Evolutionary conservation across 129 eudicot species (phyloP).

Genomic region (Artemisia annua): DNA sequence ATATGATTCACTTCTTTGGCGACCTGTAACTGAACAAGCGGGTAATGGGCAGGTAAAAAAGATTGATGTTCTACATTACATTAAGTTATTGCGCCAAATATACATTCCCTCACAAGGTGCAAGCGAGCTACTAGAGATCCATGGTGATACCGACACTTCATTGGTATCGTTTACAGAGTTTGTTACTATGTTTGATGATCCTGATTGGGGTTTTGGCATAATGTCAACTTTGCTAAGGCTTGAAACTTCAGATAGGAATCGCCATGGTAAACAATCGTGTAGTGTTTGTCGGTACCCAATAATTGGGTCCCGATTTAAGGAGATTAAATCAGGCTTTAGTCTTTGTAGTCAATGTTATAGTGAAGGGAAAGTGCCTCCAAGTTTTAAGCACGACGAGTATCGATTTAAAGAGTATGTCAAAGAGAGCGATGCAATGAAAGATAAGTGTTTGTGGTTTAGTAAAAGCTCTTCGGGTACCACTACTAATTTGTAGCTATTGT

Average conservation of each 20-base stretch:
- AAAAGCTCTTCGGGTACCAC: conserved; percentile 34
- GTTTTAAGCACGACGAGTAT: conserved; percentile 75
- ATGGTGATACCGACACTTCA: conserved; percentile 71
- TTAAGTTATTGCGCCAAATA: conserved; percentile 71
- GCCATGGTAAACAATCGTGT: conserved; percentile 83
- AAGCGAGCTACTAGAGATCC: conserved; percentile 83
- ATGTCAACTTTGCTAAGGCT: conserved; percentile 74
- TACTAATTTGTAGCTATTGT: conserved; percentile 29
- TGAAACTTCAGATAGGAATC: conserved; percentile 73
- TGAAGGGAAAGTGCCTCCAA: conserved; percentile 94
- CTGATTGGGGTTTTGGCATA: conserved; percentile 90
- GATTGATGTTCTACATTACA: conserved; percentile 63
- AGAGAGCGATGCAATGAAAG: conserved; percentile 85
- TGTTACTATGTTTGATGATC: conserved; percentile 80
- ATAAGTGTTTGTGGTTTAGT: conserved; percentile 89
- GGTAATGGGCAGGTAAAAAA: conserved; percentile 51
- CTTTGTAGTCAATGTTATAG: conserved; percentile 89
- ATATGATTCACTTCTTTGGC: conserved; percentile 84
- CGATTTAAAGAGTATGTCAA: conserved; percentile 76
- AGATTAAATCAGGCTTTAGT: conserved; percentile 75
- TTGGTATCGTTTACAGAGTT: conserved; percentile 68
- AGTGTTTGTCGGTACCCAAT: conserved; percentile 87
- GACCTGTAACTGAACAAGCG: conserved; percentile 57
- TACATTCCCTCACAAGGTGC: conserved; percentile 79
- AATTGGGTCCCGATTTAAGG: conserved; percentile 89